phyloP scores from a whole-genome alignment of 2,329 filamentous ascomycete species.

The Clonostachys byssicola region DNA sequence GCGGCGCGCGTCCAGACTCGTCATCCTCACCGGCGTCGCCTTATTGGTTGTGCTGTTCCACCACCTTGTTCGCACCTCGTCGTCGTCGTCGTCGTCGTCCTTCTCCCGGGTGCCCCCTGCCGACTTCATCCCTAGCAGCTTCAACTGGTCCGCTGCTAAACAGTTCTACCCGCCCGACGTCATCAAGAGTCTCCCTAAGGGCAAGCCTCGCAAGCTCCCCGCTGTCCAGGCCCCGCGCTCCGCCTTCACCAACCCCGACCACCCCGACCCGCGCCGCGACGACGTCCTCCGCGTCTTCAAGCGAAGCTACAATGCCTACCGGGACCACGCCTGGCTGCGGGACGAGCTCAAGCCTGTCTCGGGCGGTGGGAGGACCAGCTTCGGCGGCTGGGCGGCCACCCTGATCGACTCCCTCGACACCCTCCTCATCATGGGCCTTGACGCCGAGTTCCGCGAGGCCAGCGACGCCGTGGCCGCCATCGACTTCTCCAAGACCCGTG shows the following conservation, averaged over 20 bases:
- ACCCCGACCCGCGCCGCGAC: slow-evolving; percentile 4
- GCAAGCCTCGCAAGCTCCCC: background rate
- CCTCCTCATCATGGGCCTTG: slow-evolving; percentile 57
- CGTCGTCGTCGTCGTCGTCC: background rate
- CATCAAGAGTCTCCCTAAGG: slow-evolving; percentile 6
- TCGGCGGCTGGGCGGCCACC: slow-evolving; percentile 54
- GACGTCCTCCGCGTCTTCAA: slow-evolving; percentile 5
- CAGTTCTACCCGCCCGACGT: slow-evolving; percentile 4
- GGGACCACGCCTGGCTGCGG: slow-evolving; percentile 42
- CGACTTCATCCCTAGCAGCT: background rate
- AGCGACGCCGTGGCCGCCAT: slow-evolving; percentile 39
- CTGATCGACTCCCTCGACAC: slow-evolving; percentile 58
- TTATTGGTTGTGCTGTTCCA: slow-evolving; percentile 1
- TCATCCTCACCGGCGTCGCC: background rate
- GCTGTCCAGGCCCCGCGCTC: slow-evolving; percentile 4
- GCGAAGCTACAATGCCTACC: slow-evolving; percentile 42
- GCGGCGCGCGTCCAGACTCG: background rate
- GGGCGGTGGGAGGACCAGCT: slow-evolving; percentile 38
- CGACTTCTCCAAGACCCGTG: slow-evolving; percentile 42
- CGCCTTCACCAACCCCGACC: slow-evolving; percentile 2
- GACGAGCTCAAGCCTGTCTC: slow-evolving; percentile 47
- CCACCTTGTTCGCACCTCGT: background rate
- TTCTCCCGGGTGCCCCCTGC: background rate
- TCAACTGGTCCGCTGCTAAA: slow-evolving; percentile 4
- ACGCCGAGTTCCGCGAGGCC: slow-evolving; percentile 51